Evolutionary conservation across 768 basidiomycete genomes (phyloP).

Genomic region (Phylloporus sp.): DNA sequence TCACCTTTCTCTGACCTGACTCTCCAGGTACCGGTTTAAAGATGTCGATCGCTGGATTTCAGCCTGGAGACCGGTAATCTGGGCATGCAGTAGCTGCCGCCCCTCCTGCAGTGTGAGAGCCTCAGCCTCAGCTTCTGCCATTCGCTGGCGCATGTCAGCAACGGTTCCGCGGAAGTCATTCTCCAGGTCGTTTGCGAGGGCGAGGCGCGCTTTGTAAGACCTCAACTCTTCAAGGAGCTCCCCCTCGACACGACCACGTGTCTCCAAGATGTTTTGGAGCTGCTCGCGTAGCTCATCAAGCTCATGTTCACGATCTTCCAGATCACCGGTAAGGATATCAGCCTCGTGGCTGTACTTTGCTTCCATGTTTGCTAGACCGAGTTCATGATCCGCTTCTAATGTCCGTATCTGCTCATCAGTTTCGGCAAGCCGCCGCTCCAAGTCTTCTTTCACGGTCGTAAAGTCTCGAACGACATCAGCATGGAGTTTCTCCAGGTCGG

Average conservation of each 20-base stretch:
- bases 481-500: constrained; percentile 25
- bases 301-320: constrained; percentile 36
- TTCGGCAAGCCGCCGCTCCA: constrained; percentile 28
- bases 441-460: constrained; percentile 21
- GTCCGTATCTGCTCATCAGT: constrained; percentile 18
- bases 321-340: constrained; percentile 34
- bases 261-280: constrained; percentile 37
- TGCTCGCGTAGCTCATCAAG: constrained; percentile 31
- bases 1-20: constrained; percentile 58
- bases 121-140: constrained; percentile 38
- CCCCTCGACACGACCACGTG: constrained; percentile 31
- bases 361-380: constrained; percentile 25
- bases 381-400: constrained; percentile 27
- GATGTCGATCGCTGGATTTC: constrained; percentile 63
- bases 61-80: constrained; percentile 56
- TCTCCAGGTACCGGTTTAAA: constrained; percentile 56
- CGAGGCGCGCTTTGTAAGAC: constrained; percentile 23
- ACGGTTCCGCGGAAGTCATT: constrained; percentile 36
- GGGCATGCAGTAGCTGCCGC: constrained; percentile 46
- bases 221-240: constrained; percentile 21
- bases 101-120: constrained; percentile 43
- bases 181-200: constrained; percentile 32
- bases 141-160: constrained; percentile 31
- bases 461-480: constrained; percentile 24
- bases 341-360: constrained; percentile 31